Conservation (phyloP, 306 rosid genomes). For the Nissolia schottii region DNA sequence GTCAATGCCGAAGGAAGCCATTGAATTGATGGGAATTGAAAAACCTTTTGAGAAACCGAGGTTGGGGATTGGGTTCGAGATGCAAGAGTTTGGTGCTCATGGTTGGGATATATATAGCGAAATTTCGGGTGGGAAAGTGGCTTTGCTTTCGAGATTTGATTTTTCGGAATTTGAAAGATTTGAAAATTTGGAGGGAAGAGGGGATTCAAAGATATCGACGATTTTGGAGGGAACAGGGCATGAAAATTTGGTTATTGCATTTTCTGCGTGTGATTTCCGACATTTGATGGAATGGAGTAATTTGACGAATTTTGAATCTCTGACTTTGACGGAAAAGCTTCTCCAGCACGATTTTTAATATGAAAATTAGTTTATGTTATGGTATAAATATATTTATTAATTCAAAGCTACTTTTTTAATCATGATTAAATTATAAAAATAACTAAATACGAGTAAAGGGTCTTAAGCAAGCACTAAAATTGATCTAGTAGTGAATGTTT, state of each 20-base stretch:
- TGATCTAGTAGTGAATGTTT: too few relatives aligned
- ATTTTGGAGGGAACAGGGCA: not conserved
- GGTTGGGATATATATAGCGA: constrained; percentile 22
- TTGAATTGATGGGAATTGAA: not conserved
- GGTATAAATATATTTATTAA: too few relatives aligned
- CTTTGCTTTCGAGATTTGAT: too few relatives aligned
- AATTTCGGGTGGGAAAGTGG: not conserved
- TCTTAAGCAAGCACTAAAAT: too few relatives aligned
- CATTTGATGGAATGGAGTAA: not conserved
- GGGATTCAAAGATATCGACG: not conserved
- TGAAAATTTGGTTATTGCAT: too few relatives aligned
- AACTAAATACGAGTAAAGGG: too few relatives aligned
- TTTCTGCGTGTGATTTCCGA: not conserved
- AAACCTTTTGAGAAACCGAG: not conserved
- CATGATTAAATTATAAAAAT: too few relatives aligned
- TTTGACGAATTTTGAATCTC: not conserved
- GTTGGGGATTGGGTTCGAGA: not conserved
- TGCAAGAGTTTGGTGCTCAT: not conserved
- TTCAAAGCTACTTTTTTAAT: too few relatives aligned
- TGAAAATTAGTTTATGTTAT: too few relatives aligned
- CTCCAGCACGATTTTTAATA: too few relatives aligned
- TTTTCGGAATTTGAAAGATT: not conserved
- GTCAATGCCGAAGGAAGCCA: constrained; percentile 37
- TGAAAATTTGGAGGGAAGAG: constrained; percentile 35
- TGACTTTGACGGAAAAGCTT: too few relatives aligned